phyloP scores from a whole-genome alignment of 768 basidiomycete genomes.

The Macrolepiota fuliginosa region DNA sequence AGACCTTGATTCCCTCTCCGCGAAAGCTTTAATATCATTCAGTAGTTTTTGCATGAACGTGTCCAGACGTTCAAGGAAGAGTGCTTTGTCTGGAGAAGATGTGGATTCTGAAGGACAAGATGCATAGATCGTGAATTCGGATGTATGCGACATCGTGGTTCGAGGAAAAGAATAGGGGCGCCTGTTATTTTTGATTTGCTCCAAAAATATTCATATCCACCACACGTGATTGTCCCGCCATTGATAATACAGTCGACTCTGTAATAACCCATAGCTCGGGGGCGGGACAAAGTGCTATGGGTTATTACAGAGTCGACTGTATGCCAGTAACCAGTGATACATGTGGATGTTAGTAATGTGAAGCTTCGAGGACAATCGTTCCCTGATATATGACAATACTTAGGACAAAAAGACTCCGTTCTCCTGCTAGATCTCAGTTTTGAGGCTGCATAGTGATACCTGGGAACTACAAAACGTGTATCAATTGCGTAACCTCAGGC shows the following conservation, averaged over 20 bases:
- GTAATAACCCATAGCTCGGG: too few relatives aligned
- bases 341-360: background rate
- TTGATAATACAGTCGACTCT: background rate
- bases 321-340: background rate
- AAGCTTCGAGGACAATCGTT: background rate
- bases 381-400: background rate
- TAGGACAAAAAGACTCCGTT: too few relatives aligned
- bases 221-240: background rate
- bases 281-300: too few relatives aligned
- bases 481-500: too few relatives aligned
- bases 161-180: background rate
- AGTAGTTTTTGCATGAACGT: constrained; percentile 59
- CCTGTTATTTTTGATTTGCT: background rate
- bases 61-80: constrained; percentile 66
- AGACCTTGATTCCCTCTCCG: constrained; percentile 53
- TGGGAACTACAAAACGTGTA: too few relatives aligned
- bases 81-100: constrained; percentile 36
- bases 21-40: constrained; percentile 56
- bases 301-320: too few relatives aligned
- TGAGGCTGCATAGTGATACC: too few relatives aligned
- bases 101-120: constrained; percentile 10
- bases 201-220: too few relatives aligned
- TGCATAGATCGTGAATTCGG: constrained; percentile 29
- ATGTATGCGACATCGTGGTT: constrained; percentile 7
- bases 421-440: too few relatives aligned